phyloP scores from a whole-genome alignment of 2,329 filamentous ascomycete species.

The Alternaria consortialis region DNA sequence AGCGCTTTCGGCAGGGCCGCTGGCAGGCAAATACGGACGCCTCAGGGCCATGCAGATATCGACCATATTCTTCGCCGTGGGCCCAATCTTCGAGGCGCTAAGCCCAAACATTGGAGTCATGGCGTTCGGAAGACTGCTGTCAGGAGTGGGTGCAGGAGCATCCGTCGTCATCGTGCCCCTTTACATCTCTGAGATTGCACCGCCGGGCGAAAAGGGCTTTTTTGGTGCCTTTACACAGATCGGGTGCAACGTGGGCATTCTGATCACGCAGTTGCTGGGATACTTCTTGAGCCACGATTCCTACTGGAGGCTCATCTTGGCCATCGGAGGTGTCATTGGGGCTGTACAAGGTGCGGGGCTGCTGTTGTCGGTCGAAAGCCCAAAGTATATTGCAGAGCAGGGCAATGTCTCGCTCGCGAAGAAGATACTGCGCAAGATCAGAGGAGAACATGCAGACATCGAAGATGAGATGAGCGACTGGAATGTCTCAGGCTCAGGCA shows the following conservation, averaged over 20 bases:
- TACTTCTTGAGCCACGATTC: slow-evolving; percentile 84
- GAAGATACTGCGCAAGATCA: slow-evolving; percentile 75
- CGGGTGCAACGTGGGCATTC: slow-evolving; percentile 90
- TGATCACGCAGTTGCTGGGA: slow-evolving; percentile 82
- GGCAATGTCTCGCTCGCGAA: slow-evolving; percentile 69
- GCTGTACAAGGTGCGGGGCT: slow-evolving; percentile 73
- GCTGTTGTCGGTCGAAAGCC: slow-evolving; percentile 80
- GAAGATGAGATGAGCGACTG: slow-evolving; percentile 72
- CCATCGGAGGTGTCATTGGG: slow-evolving; percentile 74
- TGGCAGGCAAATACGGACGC: slow-evolving; percentile 81
- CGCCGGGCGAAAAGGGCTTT: slow-evolving; percentile 73
- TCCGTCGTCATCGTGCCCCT: slow-evolving; percentile 92
- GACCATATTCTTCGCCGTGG: slow-evolving; percentile 77
- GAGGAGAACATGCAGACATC: slow-evolving; percentile 74
- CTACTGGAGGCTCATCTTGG: slow-evolving; percentile 86
- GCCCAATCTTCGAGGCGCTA: slow-evolving; percentile 78
- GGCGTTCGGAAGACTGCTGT: slow-evolving; percentile 77
- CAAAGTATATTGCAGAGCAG: slow-evolving; percentile 81
- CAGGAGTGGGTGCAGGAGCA: slow-evolving; percentile 85
- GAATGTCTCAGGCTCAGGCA: slow-evolving; percentile 45
- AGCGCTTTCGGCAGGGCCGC: slow-evolving; percentile 79
- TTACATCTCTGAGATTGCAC: slow-evolving; percentile 92
- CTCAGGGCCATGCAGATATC: slow-evolving; percentile 79
- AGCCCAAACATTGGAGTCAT: slow-evolving; percentile 73
- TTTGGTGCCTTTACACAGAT: slow-evolving; percentile 89